Evolutionary conservation across 805 yeast species (phyloP).

Genomic region (Clavispora santaluciae): DNA sequence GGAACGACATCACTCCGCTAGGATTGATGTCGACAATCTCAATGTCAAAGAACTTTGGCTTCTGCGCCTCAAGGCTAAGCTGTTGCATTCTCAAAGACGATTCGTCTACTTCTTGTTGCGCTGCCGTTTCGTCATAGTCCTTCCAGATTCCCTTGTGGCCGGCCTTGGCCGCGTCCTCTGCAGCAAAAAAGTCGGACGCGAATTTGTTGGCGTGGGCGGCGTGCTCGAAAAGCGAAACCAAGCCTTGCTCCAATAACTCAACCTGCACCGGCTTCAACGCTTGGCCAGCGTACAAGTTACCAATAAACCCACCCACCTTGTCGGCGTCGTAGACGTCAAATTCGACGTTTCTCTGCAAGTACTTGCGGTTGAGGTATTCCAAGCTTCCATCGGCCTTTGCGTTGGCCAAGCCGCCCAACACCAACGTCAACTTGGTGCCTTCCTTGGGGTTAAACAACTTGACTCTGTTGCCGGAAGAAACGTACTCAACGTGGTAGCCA

Average conservation of each 20-base stretch:
- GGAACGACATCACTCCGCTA: conserved; percentile 44
- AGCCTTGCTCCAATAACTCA: conserved; percentile 56
- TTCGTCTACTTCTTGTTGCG: conserved; percentile 26
- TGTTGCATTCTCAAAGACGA: conserved; percentile 16
- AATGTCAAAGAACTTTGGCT: conserved; percentile 47
- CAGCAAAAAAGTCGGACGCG: conserved; percentile 49
- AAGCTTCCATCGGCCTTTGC: conserved; percentile 35
- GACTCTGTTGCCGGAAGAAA: conserved; percentile 63
- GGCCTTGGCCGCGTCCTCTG: conserved; percentile 58
- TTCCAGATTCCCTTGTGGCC: conserved; percentile 64
- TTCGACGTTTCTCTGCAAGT: conserved; percentile 69
- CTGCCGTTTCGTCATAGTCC: conserved; percentile 43
- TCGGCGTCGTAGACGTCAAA: conserved; percentile 67
- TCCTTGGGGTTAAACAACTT: conserved; percentile 67
- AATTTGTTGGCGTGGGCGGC: conserved; percentile 57
- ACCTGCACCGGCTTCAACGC: conserved; percentile 51
- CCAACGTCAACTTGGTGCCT: conserved; percentile 61
- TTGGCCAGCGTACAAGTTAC: conserved; percentile 53
- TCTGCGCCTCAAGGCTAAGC: conserved; percentile 20
- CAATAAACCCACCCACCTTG: conserved; percentile 77
- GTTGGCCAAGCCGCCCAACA: conserved; percentile 67
- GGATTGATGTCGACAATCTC: conserved; percentile 48
- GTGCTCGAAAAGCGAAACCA: conserved; percentile 58
- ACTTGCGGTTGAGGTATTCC: conserved; percentile 47
- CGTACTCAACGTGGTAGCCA: conserved; percentile 58